Evolutionary conservation across 192 early-diverging fungal species (phyloP), one percentile per base, ranked within the genome.

Genomic region (Coemansia sp.): DNA sequence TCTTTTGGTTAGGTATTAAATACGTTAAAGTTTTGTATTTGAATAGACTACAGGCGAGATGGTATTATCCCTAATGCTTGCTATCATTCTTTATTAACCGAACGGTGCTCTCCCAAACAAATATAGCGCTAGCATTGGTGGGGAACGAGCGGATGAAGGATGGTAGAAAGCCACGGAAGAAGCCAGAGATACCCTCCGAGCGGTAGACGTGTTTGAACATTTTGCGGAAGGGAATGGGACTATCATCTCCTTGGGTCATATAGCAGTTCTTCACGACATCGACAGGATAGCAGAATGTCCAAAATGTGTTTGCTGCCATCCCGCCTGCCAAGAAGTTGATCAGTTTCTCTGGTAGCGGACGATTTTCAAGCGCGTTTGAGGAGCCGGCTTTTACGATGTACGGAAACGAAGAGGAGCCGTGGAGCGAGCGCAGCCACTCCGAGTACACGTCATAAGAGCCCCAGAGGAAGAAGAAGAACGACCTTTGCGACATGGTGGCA

Each of bases 191-290:
- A 4, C 96, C 93, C 64, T 92, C 92, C 53, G 77, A 64, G 25
- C 67, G 64, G 39, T 76, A 72, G 34, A 86, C 69, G 43, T 79
- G 77, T 15, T 42, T 70, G 62, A 82, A 71, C 71, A 72, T 82
- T 29, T 67, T 58, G 39, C 68, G 52, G 62, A 71, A 74, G 18
- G 81, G 39, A 51, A 86, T 85, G 2, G 86, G 85, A 37, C 82
- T 87, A 23, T 86, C 81, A 70, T 92, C 90, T 0, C 91, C 89
- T 65, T 95, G 94, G 0, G 93, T 92, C 96, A 97, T 97, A 63
- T 92, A 92, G 18, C 89, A 85, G 69, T 95, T 97, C 74, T 99
- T 99, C 49, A 95, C 88, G 1, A 94, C 87, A 77, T 99, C 91
- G 28, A 85, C 84, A 0, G 94, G 92, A 53, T 91, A 94, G 37